A percentile compares a stretch with the other conserved stretches of the same genome.
Evolutionary conservation across 352 stramenopile genomes (phyloP).

Genomic region (Globisporangium alternatum): DNA sequence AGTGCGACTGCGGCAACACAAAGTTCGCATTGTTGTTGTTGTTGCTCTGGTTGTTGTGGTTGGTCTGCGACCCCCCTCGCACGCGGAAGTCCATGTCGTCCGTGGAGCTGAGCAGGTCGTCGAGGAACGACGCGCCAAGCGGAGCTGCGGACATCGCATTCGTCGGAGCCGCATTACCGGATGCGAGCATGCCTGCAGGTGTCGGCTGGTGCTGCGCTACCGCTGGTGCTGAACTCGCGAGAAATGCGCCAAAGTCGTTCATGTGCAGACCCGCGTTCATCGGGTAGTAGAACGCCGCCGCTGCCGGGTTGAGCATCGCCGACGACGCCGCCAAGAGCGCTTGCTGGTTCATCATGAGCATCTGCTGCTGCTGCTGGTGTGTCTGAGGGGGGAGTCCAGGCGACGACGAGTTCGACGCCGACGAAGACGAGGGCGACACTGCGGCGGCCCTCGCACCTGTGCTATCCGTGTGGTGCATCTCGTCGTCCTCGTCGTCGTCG

Average conservation of each 20-base stretch:
- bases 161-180: neutral
- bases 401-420: slow-evolving; percentile 7
- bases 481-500: slow-evolving; percentile 9
- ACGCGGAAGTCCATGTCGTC: slow-evolving; percentile 23
- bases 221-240: slow-evolving; percentile 14
- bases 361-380: neutral
- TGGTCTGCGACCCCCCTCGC: slow-evolving; percentile 6
- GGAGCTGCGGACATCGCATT: neutral
- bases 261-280: slow-evolving; percentile 16
- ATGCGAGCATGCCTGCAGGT: neutral
- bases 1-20: neutral
- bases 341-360: slow-evolving; percentile 7
- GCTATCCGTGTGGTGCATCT: slow-evolving; percentile 2
- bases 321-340: slow-evolving; percentile 1
- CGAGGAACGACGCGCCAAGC: slow-evolving; percentile 26
- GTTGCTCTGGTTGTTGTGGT: slow-evolving; percentile 13
- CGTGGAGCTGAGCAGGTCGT: slow-evolving; percentile 33
- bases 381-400: slow-evolving; percentile 4
- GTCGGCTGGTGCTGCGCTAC: neutral
- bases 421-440: slow-evolving; percentile 8
- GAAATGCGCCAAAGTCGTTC: slow-evolving; percentile 31
- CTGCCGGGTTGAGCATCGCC: slow-evolving; percentile 1
- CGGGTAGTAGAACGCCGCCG: slow-evolving; percentile 4
- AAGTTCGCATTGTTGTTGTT: neutral
- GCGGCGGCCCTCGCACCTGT: neutral